Percentiles rank a stretch among this genome's conserved stretches.
Evolutionary conservation across 305 asterid genomes (phyloP).

Genomic region (Rubia balearica): DNA sequence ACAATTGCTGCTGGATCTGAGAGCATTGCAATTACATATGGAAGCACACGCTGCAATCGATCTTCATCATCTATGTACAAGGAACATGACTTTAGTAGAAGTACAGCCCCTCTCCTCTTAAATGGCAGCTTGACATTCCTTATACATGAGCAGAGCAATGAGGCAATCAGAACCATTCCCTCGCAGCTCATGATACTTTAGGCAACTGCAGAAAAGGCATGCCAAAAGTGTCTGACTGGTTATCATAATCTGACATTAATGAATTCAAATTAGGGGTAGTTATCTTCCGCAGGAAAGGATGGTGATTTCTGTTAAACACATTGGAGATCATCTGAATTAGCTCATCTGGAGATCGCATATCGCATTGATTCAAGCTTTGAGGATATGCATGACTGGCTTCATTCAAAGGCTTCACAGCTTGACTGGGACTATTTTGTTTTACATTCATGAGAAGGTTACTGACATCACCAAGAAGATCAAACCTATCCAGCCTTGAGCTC

Average conservation of each 20-base stretch:
- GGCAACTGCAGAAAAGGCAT: constrained; percentile 89
- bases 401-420: constrained; percentile 36
- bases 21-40: constrained; percentile 87
- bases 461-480: constrained; percentile 73
- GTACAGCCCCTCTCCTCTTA: constrained; percentile 89
- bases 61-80: constrained; percentile 91
- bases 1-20: constrained; percentile 98
- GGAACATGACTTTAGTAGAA: constrained; percentile 87
- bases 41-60: constrained; percentile 94
- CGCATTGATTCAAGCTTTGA: constrained; percentile 39
- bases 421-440: constrained; percentile 42
- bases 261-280: constrained; percentile 60
- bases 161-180: constrained; percentile 98
- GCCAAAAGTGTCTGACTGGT: constrained; percentile 93
- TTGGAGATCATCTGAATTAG: constrained; percentile 65
- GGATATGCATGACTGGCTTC: constrained; percentile 38
- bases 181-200: constrained; percentile 77
- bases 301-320: constrained; percentile 66
- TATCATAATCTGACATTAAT: constrained; percentile 57
- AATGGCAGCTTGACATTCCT: constrained; percentile 93
- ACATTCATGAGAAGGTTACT: constrained; percentile 67
- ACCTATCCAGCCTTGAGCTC: constrained; percentile 49
- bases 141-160: constrained; percentile 93
- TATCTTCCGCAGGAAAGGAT: constrained; percentile 79
- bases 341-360: constrained; percentile 66